Base-by-base conservation (phyloP, 345 rosid species). In the Psidium friedrichsthalianum region DNA sequence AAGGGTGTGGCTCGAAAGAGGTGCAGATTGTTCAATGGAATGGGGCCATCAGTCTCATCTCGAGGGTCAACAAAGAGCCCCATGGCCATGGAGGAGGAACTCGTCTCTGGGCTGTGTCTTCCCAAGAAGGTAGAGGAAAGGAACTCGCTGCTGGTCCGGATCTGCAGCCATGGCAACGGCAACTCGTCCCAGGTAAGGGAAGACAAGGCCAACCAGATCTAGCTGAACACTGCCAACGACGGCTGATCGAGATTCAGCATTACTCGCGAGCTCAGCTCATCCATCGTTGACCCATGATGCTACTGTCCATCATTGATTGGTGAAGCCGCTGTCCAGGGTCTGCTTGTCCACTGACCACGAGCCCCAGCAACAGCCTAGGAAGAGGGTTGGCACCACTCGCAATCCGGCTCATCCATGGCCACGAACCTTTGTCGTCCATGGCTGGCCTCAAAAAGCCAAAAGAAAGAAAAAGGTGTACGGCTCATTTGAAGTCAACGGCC, bases 231-330 rank as follows among this genome's bases (percentile, higher is more conserved):
- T 42, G 16, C 22, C 40, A 6, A 64, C 24, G 0, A 29, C 3
- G 5, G 44, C 78, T 4, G 1, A 13, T 20, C 0, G 20, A 27
- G 36, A 7, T 1, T 59, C 4, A 0, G 74, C 40, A 6, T 29
- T 29, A 18, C 21, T 61, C 10, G 10, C 18, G 16, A 61, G 36
- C 40, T 32, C 18, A 7, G 10, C 40, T 61, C 74, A 1, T 61
- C 40, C 78, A 32, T 64, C 12, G 22, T 32, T 69, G 78, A 47
- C 42, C 24, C 12, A 16, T 32, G 44, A 64, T 22, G 9, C 44
- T 32, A 64, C 20, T 8, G 47, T 32, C 78, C 78, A 69, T 18
- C 13, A 6, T 18, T 18, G 24, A 44, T 69, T 32, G 24, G 47
- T 32, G 47, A 36, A 11, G 8, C 78, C 10, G 40, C 47, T 40